Evolutionary conservation across 495 filamentous ascomycete genomes (phyloP).

Genomic region (Neurospora cerealis): DNA sequence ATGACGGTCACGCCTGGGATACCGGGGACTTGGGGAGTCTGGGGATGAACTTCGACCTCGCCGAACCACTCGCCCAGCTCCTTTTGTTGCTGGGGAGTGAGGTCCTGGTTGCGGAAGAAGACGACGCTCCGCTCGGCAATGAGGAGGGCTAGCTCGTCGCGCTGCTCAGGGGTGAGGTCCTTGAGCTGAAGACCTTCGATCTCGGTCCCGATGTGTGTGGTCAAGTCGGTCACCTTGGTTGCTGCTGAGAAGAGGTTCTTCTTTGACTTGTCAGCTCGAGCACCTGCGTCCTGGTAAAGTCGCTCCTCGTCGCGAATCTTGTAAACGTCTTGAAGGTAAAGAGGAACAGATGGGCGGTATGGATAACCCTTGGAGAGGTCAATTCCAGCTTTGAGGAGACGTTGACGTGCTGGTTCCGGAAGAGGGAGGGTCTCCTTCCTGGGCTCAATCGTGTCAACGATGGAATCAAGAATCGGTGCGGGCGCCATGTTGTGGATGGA

Average conservation of each 20-base stretch:
- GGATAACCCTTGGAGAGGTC: conserved; percentile 58
- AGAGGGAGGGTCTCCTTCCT: conserved; percentile 53
- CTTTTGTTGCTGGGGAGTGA: conserved; percentile 60
- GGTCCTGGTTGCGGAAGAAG: conserved; percentile 65
- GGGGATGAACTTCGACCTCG: conserved; percentile 58
- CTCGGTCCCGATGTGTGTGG: conserved; percentile 60
- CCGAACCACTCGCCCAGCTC: conserved; percentile 56
- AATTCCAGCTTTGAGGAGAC: conserved; percentile 53
- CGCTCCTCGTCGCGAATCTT: conserved; percentile 51
- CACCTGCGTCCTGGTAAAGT: conserved; percentile 48
- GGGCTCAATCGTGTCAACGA: conserved; percentile 48
- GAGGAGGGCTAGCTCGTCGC: conserved; percentile 59
- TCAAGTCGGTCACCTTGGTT: conserved; percentile 55
- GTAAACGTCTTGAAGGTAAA: conserved; percentile 58
- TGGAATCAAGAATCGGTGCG: conserved; percentile 45
- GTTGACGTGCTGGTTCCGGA: conserved; percentile 40
- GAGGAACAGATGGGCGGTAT: conserved; percentile 52
- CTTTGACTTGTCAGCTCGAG: conserved; percentile 58
- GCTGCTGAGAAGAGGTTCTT: conserved; percentile 54
- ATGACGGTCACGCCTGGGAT: conserved; percentile 55
- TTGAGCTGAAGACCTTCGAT: conserved; percentile 61
- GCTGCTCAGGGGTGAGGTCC: conserved; percentile 55
- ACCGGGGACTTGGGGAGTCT: conserved; percentile 60
- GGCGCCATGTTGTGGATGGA: conserved; percentile 24
- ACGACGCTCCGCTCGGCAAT: conserved; percentile 67